Base-by-base conservation (phyloP, 2,329 filamentous ascomycete genomes). In the Sclerotinia subarctica region DNA sequence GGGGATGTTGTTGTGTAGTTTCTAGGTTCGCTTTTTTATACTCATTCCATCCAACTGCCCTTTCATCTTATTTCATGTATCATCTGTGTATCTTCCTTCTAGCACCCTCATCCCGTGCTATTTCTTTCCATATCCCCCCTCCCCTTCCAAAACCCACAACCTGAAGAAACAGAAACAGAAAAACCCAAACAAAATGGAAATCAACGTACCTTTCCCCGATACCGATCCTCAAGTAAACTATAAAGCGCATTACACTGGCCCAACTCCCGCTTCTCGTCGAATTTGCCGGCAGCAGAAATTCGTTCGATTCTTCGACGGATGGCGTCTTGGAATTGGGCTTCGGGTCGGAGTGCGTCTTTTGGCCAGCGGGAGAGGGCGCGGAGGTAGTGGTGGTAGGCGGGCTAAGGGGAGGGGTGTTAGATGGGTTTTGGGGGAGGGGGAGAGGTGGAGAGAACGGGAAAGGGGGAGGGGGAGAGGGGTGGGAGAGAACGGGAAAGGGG, bases 301-400 rank as follows among this genome's bases (percentile, higher is more conserved):
- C 59, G 70, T 67, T 82, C 79, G 62, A 86, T 76, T 38, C 82
- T 80, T 67, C 80, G 79, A 29, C 77, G 76, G 60, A 90, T 78
- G 46, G 85, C 81, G 71, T 86, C 82, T 74, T 85, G 85, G 72
- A 90, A 82, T 76, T 89, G 86, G 76, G 84, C 82, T 68, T 88
- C 83, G 10, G 88, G 88, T 0, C 88, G 86, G 56, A 90, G 81
- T 68, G 81, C 80, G 74, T 90, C 88, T 73, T 85, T 84, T 57
- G 88, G 88, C 88, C 88, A 91, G 71, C 82, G 82, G 68, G 82
- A 80, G 66, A 87, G 79, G 38, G 82, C 81, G 66, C 82, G 81
- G 56, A 82, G 79, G 78, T 85, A 81, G 72, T 83, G 82, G 72
- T 79, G 80, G 70, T 80, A 79, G 49, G 79, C 80, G 74, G 79